These are phyloP conservation scores for Leccinum barrowsii DNA, from an alignment of 768 basidiomycete genomes.

Conservation along the genomic window DNA sequence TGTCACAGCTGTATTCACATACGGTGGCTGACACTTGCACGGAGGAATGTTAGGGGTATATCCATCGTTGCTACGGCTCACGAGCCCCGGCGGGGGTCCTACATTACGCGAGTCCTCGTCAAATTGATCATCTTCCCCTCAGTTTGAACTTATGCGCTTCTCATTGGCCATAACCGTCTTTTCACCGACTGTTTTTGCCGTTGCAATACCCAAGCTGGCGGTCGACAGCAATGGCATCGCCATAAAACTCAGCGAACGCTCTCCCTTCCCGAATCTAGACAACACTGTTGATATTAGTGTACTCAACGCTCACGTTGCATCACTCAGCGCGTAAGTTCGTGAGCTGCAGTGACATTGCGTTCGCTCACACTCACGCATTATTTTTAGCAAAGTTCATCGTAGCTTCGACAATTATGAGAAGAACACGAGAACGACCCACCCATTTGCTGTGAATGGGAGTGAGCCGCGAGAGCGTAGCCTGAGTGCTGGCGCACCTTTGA, in stretches of 20 bases:
- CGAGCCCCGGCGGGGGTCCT: too few species aligned
- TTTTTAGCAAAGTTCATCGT: neutral
- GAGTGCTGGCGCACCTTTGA: neutral
- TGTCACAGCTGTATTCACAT: too few species aligned
- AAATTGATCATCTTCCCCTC: neutral
- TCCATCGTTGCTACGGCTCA: too few species aligned
- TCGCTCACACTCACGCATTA: neutral
- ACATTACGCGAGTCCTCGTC: too few species aligned
- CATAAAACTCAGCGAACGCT: neutral
- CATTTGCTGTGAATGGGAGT: neutral
- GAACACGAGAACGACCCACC: neutral
- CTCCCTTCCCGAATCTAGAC: neutral
- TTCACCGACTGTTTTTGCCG: neutral
- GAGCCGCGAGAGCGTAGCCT: neutral
- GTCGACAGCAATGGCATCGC: neutral
- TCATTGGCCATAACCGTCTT: neutral
- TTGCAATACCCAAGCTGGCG: neutral
- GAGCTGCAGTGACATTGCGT: neutral
- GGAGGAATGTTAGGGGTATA: too few species aligned
- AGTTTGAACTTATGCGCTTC: neutral
- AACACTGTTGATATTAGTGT: neutral
- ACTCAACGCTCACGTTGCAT: neutral
- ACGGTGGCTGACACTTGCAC: too few species aligned
- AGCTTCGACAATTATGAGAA: neutral
- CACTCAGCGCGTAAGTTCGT: neutral